Evolutionary conservation across 148 eudicot genomes (phyloP).

Genomic region (Fagopyrum esculentum): DNA sequence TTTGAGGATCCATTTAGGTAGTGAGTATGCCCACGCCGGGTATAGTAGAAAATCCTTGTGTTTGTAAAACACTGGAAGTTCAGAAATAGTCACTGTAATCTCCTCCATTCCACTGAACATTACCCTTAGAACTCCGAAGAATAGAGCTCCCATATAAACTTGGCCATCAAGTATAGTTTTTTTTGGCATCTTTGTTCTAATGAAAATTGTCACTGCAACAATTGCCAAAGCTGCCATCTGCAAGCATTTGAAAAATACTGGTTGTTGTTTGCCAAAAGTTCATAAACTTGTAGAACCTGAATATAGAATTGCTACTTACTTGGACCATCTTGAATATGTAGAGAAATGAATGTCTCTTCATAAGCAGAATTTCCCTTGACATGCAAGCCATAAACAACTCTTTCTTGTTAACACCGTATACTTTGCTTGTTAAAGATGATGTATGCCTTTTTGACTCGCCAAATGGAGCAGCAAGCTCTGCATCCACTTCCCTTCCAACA

Average conservation of each 20-base stretch:
- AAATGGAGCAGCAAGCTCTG: conserved; percentile 32
- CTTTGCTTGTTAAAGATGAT: conserved; percentile 25
- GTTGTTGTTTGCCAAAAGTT: not conserved
- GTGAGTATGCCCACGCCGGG: conserved; percentile 77
- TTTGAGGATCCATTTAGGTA: conserved; percentile 63
- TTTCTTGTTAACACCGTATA: conserved; percentile 23
- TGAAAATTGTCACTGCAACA: conserved; percentile 51
- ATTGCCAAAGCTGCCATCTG: conserved; percentile 52
- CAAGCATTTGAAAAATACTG: conserved; percentile 8
- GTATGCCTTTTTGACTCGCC: conserved; percentile 32
- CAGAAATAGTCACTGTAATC: conserved; percentile 45
- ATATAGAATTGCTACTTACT: conserved; percentile 12
- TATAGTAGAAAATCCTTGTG: conserved; percentile 70
- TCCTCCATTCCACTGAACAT: conserved; percentile 79
- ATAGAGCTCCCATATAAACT: conserved; percentile 56
- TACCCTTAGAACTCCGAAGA: conserved; percentile 45
- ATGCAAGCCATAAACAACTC: conserved; percentile 33
- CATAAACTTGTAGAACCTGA: not conserved
- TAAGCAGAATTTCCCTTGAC: conserved; percentile 28
- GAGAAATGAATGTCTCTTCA: conserved; percentile 39
- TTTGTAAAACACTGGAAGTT: conserved; percentile 77
- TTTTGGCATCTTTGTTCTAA: conserved; percentile 47
- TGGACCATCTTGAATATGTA: conserved; percentile 28
- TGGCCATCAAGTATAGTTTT: conserved; percentile 55
- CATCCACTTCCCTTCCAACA: conserved; percentile 20